Conservation (phyloP, 352 stramenopile species). For the Phytophthora constricta region DNA sequence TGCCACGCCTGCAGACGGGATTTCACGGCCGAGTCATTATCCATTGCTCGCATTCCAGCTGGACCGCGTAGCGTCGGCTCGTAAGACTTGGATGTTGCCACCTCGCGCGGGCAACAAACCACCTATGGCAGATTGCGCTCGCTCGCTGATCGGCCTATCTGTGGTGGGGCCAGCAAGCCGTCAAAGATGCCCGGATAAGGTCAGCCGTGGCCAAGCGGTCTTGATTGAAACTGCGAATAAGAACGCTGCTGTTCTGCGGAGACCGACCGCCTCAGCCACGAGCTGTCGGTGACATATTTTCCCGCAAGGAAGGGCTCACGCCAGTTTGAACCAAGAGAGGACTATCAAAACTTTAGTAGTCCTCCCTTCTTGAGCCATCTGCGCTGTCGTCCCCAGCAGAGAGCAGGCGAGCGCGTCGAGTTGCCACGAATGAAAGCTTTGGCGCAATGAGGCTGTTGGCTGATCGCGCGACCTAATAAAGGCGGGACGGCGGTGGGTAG, state of each 20-base stretch:
- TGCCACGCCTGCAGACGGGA: neutral
- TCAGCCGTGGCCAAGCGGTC: slow-evolving; percentile 1
- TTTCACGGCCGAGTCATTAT: neutral
- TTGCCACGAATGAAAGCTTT: slow-evolving; percentile 37
- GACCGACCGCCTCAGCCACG: neutral
- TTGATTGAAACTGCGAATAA: slow-evolving; percentile 18
- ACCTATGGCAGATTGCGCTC: neutral
- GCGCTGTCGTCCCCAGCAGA: slow-evolving; percentile 17
- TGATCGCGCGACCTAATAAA: too few relatives aligned
- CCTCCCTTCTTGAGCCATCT: slow-evolving; percentile 9
- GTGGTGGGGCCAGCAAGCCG: too few relatives aligned
- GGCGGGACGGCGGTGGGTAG: slow-evolving; percentile 17
- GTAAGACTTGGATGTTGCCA: neutral
- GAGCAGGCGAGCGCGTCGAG: slow-evolving; percentile 14
- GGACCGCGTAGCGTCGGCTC: neutral
- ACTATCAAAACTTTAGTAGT: too few relatives aligned
- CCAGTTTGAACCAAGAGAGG: too few relatives aligned
- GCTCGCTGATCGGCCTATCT: too few relatives aligned
- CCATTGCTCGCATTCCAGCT: neutral
- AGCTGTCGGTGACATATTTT: neutral
- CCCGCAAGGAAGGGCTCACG: neutral
- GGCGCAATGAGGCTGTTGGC: neutral
- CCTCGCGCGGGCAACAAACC: neutral
- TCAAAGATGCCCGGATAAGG: slow-evolving; percentile 17
- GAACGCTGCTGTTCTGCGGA: slow-evolving; percentile 8